Percentiles rank a stretch among this genome's conserved stretches.
phyloP scores from a whole-genome alignment of 768 basidiomycete genomes.

The Trametes elegans region DNA sequence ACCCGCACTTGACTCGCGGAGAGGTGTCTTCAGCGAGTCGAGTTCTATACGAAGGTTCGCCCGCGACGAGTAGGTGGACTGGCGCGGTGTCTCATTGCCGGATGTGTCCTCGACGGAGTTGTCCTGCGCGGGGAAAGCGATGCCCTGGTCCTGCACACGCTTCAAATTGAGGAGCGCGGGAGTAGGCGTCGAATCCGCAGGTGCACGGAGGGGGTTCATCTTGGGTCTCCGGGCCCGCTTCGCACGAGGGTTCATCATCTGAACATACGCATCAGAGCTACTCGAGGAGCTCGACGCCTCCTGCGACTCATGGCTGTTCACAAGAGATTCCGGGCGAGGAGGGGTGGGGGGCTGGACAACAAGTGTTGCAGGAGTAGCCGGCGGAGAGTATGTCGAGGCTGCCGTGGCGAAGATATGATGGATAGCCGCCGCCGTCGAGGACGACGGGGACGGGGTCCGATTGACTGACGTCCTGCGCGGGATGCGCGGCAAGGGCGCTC shows the following conservation, averaged over 20 bases:
- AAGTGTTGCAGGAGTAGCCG: constrained; percentile 20
- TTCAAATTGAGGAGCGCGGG: constrained; percentile 34
- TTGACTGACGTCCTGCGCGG: constrained; percentile 46
- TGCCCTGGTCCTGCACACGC: constrained; percentile 2
- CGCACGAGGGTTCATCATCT: constrained; percentile 25
- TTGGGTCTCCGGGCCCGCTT: constrained; percentile 27
- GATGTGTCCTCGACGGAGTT: neutral
- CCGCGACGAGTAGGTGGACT: neutral
- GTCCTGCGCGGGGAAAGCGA: constrained; percentile 13
- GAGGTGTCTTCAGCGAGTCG: neutral
- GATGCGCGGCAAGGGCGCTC: constrained; percentile 59
- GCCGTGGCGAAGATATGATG: constrained; percentile 58
- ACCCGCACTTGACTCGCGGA: neutral
- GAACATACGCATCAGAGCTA: constrained; percentile 19
- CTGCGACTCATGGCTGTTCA: neutral
- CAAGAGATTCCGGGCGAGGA: constrained; percentile 5
- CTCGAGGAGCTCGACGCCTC: constrained; percentile 15
- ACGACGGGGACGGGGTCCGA: constrained; percentile 3
- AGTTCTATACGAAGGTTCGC: constrained; percentile 4
- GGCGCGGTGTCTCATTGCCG: constrained; percentile 20
- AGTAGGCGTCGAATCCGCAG: constrained; percentile 44
- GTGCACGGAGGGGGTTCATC: constrained; percentile 31
- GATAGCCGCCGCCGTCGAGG: constrained; percentile 39
- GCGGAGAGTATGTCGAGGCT: constrained; percentile 20
- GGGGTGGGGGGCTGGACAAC: constrained; percentile 30